Percentiles rank a stretch among this genome's conserved stretches.
phyloP scores from a whole-genome alignment of 352 stramenopile species.

The Phytophthora pini region DNA sequence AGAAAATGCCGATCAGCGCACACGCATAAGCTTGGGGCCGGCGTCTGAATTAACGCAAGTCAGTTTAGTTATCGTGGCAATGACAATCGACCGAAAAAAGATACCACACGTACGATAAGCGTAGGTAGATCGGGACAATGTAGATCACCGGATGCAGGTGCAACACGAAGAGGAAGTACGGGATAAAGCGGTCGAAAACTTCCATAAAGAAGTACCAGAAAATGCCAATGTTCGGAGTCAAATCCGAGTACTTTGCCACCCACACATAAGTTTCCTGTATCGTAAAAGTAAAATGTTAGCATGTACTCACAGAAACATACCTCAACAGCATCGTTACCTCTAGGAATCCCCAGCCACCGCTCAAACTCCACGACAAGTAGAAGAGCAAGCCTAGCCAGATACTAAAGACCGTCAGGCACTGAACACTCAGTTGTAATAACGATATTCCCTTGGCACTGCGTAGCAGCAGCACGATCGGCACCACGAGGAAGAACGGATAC shows the following conservation, averaged over 20 bases:
- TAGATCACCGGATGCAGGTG: slow-evolving; percentile 86
- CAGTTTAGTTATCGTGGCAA: not conserved
- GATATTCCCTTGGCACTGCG: slow-evolving; percentile 28
- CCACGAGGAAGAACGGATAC: slow-evolving; percentile 71
- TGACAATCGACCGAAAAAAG: not conserved
- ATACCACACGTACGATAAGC: slow-evolving; percentile 58
- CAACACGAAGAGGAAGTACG: slow-evolving; percentile 85
- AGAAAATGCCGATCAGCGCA: slow-evolving; percentile 73
- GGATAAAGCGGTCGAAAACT: slow-evolving; percentile 87
- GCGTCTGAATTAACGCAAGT: slow-evolving; percentile 36
- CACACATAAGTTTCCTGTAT: slow-evolving; percentile 81
- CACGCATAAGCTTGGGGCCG: slow-evolving; percentile 76
- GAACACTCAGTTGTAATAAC: slow-evolving; percentile 20
- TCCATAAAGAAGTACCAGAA: slow-evolving; percentile 93
- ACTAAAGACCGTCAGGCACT: slow-evolving; percentile 21
- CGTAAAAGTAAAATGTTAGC: not conserved
- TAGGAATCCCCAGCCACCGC: slow-evolving; percentile 64
- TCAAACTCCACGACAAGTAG: slow-evolving; percentile 67
- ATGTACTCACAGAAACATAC: not conserved
- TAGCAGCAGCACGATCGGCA: slow-evolving; percentile 63
- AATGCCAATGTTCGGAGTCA: slow-evolving; percentile 86
- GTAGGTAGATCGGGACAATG: slow-evolving; percentile 78
- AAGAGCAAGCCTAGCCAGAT: slow-evolving; percentile 46
- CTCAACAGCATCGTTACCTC: slow-evolving; percentile 37
- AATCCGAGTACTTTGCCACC: slow-evolving; percentile 78